Percentiles rank a stretch among this genome's conserved stretches.
These are phyloP conservation scores for Dalechampia spathulata DNA, from an alignment of 441 rosid genomes.

Conservation along the genomic window DNA sequence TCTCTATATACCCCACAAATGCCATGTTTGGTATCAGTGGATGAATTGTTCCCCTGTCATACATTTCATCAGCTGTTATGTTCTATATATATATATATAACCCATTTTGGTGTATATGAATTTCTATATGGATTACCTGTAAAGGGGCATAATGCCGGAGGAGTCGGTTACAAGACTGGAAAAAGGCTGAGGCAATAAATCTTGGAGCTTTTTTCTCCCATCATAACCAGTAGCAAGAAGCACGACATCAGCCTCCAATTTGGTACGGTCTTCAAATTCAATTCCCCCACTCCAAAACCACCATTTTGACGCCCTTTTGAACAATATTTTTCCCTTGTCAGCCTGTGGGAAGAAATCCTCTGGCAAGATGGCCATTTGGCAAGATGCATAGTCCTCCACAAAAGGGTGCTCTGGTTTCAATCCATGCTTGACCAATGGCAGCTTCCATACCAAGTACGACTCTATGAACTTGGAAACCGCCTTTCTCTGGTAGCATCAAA, in stretches of 20 bases:
- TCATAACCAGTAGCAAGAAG: conserved; percentile 51
- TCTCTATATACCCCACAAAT: conserved; percentile 52
- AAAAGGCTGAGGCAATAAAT: conserved; percentile 36
- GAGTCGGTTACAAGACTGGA: conserved; percentile 26
- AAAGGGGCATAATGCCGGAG: conserved; percentile 43
- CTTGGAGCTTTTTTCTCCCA: conserved; percentile 39
- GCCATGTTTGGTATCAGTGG: conserved; percentile 60
- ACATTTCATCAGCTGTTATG: not conserved
- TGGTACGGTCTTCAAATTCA: conserved; percentile 39
- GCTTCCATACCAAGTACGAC: conserved; percentile 42
- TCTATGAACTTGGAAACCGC: conserved; percentile 49
- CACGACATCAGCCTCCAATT: conserved; percentile 49
- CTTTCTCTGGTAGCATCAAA: conserved; percentile 40
- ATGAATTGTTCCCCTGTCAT: conserved; percentile 42
- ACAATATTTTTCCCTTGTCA: conserved; percentile 43
- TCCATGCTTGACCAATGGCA: conserved; percentile 39
- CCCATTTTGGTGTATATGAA: no score
- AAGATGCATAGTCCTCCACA: conserved; percentile 50
- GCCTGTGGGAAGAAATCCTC: conserved; percentile 49
- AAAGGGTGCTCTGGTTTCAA: conserved; percentile 52
- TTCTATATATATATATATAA: no score
- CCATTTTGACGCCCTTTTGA: conserved; percentile 44
- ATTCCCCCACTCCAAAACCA: conserved; percentile 45
- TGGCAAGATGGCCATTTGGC: conserved; percentile 57
- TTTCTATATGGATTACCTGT: conserved; percentile 27